Conservation (phyloP, 805 yeast genomes). For the Candida mattraensis region DNA sequence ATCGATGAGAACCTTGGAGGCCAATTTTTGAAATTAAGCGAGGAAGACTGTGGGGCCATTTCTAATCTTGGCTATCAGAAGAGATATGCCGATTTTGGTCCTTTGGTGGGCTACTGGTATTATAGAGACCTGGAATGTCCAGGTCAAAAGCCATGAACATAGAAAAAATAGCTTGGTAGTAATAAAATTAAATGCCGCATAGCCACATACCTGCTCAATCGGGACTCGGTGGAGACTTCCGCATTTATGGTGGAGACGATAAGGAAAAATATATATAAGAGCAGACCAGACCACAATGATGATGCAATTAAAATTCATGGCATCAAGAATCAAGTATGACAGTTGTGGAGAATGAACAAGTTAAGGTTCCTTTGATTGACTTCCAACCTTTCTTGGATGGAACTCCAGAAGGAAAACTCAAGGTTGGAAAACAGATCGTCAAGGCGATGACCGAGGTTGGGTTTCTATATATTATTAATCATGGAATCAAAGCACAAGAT, state of each 20-base stretch:
- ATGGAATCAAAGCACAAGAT: constrained; percentile 18
- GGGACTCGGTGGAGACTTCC: constrained; percentile 9
- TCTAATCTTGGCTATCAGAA: constrained; percentile 27
- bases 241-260: constrained; percentile 5
- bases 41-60: constrained; percentile 36
- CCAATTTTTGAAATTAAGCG: constrained; percentile 30
- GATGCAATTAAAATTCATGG: not conserved
- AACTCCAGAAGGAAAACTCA: constrained; percentile 21
- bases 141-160: constrained; percentile 27
- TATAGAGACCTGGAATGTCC: constrained; percentile 35
- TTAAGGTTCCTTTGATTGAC: constrained; percentile 30
- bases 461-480: constrained; percentile 23
- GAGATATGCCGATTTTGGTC: constrained; percentile 36
- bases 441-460: constrained; percentile 26
- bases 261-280: constrained; percentile 3
- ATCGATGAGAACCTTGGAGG: constrained; percentile 38
- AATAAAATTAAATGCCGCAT: constrained; percentile 3
- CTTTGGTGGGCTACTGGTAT: constrained; percentile 33
- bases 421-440: constrained; percentile 28
- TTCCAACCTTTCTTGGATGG: constrained; percentile 29
- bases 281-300: not conserved
- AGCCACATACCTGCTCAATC: no score
- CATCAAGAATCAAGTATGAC: not conserved
- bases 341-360: no score
- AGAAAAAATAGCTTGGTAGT: not conserved